Base-by-base conservation (phyloP, 1,284 basidiomycete genomes). In the Tilletia walkeri region DNA sequence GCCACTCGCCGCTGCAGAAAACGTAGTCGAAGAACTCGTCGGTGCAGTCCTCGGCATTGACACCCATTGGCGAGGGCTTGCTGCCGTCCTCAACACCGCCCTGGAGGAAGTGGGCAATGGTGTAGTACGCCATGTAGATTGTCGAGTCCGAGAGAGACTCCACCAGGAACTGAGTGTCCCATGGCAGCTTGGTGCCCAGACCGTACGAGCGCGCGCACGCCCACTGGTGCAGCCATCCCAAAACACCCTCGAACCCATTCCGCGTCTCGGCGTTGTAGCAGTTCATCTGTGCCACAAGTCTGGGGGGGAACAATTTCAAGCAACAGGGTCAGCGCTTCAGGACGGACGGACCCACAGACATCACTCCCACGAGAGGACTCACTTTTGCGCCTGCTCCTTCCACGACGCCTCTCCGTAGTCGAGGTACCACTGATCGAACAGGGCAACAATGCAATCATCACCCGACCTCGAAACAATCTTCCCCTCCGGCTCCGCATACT, bases 351-450 rank as follows among this genome's bases (percentile, higher is more conserved):
- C 24, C 39, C 67, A 16, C 86, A 89, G 72, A 80, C 92, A 45
- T 45, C 9, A 45, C 41, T 45, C 9, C 41, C 41, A 3, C 9
- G 24, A 24, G 24, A 30, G 18, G 5, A 56, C 54, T 56, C 20
- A 56, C 93, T 88, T 90, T 84, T 94, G 91, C 6, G 94, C 90
- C 80, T 92, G 88, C 18, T 88, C 89, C 85, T 91, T 92, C 96
- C 96, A 99, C 50, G 85, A 84, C 2, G 89, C 84, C 86, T 98
- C 95, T 79, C 95, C 96, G 82, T 99, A 99, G 86, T 99, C 94
- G 84, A 99, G 86, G 86, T 99, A 99, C 95, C 95, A 99, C 85
- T 99, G 96, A 84, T 99, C 96, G 88, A 94, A 95, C 75, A 99
- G 87, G 5, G 95, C 95, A 71, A 99, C 95, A 47, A 98, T 92